phyloP scores from a whole-genome alignment of 2,329 filamentous ascomycete genomes.

The Colletotrichum noveboracense region DNA sequence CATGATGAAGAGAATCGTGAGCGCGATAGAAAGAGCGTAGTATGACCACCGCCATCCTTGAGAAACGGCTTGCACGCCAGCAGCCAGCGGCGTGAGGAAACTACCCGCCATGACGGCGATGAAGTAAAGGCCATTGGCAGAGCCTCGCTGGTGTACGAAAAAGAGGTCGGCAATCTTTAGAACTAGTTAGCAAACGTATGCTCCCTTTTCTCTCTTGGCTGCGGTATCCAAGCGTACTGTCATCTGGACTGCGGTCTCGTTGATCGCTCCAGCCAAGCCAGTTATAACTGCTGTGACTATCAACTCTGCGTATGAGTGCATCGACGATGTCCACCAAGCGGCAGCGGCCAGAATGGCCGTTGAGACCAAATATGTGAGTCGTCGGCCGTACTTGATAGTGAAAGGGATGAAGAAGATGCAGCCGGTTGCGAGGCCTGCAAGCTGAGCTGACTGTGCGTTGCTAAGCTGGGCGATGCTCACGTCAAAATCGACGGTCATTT shows the following conservation, averaged over 20 bases:
- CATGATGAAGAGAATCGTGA: conserved; percentile 26
- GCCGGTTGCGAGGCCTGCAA: conserved; percentile 35
- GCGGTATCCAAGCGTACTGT: conserved; percentile 23
- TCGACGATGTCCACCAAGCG: conserved; percentile 19
- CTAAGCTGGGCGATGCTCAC: conserved; percentile 30
- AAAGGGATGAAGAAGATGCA: conserved; percentile 39
- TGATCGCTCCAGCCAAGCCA: conserved; percentile 41
- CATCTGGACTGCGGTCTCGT: conserved; percentile 42
- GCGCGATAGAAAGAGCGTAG: conserved; percentile 25
- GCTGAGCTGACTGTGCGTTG: conserved; percentile 30
- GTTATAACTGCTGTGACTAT: conserved; percentile 26
- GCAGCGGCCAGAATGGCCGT: conserved; percentile 17
- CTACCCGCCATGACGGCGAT: conserved; percentile 32
- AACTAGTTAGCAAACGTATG: background rate
- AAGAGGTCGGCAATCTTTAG: conserved; percentile 33
- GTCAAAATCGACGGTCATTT: conserved; percentile 34
- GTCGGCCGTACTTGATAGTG: conserved; percentile 38
- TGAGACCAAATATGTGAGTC: conserved; percentile 32
- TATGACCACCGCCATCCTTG: conserved; percentile 37
- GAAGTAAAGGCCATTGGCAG: conserved; percentile 36
- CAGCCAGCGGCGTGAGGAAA: conserved; percentile 30
- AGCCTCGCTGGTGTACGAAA: conserved; percentile 33
- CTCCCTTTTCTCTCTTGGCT: background rate
- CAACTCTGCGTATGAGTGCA: conserved; percentile 11
- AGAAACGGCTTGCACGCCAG: conserved; percentile 27